Conservation (phyloP, 1,284 basidiomycete genomes). For the Pseudozyma tsukubaensis region DNA sequence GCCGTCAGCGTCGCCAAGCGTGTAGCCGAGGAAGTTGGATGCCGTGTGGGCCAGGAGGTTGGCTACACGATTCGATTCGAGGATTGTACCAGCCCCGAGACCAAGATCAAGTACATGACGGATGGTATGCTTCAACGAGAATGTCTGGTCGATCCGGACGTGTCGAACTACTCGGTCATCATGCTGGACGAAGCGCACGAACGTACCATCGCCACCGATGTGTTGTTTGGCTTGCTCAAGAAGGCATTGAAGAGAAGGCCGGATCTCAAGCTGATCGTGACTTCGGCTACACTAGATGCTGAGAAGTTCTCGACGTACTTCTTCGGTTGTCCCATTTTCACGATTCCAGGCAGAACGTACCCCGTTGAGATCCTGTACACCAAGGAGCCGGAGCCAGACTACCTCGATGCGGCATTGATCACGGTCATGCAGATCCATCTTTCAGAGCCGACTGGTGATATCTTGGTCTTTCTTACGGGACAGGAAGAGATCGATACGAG, state of each 20-base stretch:
- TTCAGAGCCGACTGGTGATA: constrained; percentile 94
- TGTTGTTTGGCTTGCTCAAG: constrained; percentile 94
- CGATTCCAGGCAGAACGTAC: constrained; percentile 98
- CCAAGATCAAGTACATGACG: constrained; percentile 99
- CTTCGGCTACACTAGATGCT: constrained; percentile 97
- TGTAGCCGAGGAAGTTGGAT: constrained; percentile 96
- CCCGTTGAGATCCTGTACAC: constrained; percentile 97
- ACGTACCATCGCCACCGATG: constrained; percentile 96
- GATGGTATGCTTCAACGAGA: constrained; percentile 99
- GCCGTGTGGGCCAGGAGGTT: constrained; percentile 94
- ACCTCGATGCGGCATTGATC: constrained; percentile 96
- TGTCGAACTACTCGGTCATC: constrained; percentile 90
- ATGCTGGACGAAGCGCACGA: constrained; percentile 99
- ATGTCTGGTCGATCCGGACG: constrained; percentile 92
- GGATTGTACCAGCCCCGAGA: constrained; percentile 96
- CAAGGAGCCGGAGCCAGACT: constrained; percentile 98
- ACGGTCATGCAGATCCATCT: constrained; percentile 99
- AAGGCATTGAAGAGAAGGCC: constrained; percentile 93
- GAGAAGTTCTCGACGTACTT: constrained; percentile 99
- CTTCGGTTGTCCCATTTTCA: constrained; percentile 97
- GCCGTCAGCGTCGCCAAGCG: constrained; percentile 99
- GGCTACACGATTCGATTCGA: constrained; percentile 99
- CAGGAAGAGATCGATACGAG: constrained; percentile 97
- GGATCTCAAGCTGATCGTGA: constrained; percentile 97
- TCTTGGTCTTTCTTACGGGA: constrained; percentile 96